These are phyloP conservation scores for Pulicaria dysenterica DNA, from an alignment of 129 eudicot genomes.

Conservation along the genomic window DNA sequence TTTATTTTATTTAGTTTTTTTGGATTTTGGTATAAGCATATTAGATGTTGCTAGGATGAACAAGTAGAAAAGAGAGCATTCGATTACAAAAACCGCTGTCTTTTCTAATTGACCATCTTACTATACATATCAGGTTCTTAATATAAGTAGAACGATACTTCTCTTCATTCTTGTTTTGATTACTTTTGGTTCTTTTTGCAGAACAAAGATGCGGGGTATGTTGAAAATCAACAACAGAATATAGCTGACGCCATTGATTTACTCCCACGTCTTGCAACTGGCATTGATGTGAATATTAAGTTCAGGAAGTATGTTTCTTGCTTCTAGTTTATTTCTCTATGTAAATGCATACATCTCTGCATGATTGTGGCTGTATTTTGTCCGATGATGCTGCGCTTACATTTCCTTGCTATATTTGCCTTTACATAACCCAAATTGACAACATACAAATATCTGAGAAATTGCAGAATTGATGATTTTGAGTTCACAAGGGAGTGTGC, in stretches of 20 bases:
- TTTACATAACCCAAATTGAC: not conserved
- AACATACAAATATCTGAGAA: not conserved
- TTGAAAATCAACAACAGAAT: constrained; percentile 85
- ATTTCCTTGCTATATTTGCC: not conserved
- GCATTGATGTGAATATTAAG: constrained; percentile 89
- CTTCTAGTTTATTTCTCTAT: constrained; percentile 18
- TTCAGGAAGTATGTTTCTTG: constrained; percentile 57
- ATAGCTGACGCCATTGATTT: constrained; percentile 89
- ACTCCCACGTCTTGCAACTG: constrained; percentile 93
- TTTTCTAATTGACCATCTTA: constrained; percentile 7
- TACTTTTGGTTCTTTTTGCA: constrained; percentile 37
- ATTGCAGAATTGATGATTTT: constrained; percentile 83
- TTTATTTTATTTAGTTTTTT: not conserved
- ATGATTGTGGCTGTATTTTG: not conserved
- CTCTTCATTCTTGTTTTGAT: constrained; percentile 2
- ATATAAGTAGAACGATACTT: not conserved
- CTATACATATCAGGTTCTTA: constrained; percentile 5
- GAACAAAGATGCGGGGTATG: constrained; percentile 89
- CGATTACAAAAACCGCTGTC: constrained; percentile 9
- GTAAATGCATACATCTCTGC: not conserved
- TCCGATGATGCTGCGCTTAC: not conserved
- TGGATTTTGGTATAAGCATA: constrained; percentile 5
- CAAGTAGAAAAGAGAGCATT: constrained; percentile 14
- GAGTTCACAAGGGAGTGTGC: constrained; percentile 95
- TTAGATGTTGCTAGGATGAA: constrained; percentile 8